Evolutionary conservation across 768 basidiomycete species (phyloP), one percentile per base, ranked within the genome.

Genomic region (Glaciozyma antarctica): DNA sequence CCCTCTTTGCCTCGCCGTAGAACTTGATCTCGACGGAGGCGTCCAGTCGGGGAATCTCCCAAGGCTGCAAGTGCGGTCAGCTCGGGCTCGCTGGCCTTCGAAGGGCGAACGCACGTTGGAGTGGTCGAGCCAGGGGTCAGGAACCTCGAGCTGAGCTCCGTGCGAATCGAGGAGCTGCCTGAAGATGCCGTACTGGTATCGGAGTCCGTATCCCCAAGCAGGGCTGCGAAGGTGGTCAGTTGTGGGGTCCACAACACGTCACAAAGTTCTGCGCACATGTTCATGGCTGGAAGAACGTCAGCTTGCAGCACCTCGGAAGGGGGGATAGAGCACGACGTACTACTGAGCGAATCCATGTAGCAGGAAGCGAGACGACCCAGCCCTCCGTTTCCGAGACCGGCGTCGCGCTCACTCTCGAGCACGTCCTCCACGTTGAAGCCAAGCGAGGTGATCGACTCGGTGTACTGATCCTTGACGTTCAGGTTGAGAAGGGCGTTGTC

Each of bases 341-440:
- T 88, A 5, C 93, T 86, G 28, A 85, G 84, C n/a, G 88, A 90
- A 75, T 97, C 93, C 56, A 77, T 84, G 75, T 97, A 99, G 79
- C 95, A 99, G 0, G 95, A 94, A 0, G 95, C 95, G 53, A 99
- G 83, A 38, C 94, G 88, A 0, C 95, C 94, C 13, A 97, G 82
- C 63, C 94, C 94, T 69, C 93, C 93, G 75, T 97, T 95, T 8
- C 94, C 95, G 16, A 97, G 82, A 12, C 84, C 94, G 2, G 94
- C 92, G 74, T 99, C 95, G 57, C 93, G 86, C 76, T 98, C 94
- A 73, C 86, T 80, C 54, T 86, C 88, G 59, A 95, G 79, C 53
- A 74, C n/a, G 60, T 74, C 74, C 61, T 74, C 74, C 51, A 74
- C 54, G 19, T 55, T 60, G 79, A 97, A 99, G 3, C 95, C 94